Percentiles rank a stretch among this genome's conserved stretches.
phyloP scores from a whole-genome alignment of 1,139 yeast species.

The Saccharomyces hybrid region DNA sequence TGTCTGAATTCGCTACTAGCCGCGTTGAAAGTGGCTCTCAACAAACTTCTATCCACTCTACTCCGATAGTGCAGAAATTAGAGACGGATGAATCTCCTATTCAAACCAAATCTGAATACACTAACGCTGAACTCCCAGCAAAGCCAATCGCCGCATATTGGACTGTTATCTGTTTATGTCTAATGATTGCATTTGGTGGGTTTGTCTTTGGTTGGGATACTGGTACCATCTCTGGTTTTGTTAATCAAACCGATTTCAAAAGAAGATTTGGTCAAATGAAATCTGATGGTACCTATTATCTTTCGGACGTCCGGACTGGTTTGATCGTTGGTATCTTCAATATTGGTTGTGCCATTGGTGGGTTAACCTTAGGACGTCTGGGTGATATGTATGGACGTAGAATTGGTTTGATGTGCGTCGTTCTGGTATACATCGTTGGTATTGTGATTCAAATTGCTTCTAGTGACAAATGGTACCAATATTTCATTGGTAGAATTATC shows the following conservation, averaged over 20 bases:
- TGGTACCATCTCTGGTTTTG: slow-evolving; percentile 69
- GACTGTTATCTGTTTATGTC: slow-evolving; percentile 37
- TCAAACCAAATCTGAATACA: neutral
- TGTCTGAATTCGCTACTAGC: neutral
- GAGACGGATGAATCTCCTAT: neutral
- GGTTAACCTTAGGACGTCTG: slow-evolving; percentile 44
- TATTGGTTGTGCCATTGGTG: slow-evolving; percentile 61
- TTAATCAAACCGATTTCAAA: slow-evolving; percentile 57
- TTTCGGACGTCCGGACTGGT: slow-evolving; percentile 48
- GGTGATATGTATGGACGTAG: slow-evolving; percentile 56
- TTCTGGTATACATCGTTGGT: slow-evolving; percentile 52
- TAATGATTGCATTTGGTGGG: slow-evolving; percentile 57
- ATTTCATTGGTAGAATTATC: slow-evolving; percentile 50
- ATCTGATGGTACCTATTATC: slow-evolving; percentile 31
- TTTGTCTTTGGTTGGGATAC: slow-evolving; percentile 68
- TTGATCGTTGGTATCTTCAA: slow-evolving; percentile 57
- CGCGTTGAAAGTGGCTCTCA: neutral
- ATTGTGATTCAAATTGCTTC: slow-evolving; percentile 53
- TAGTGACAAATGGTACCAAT: slow-evolving; percentile 39
- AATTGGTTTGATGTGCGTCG: slow-evolving; percentile 45
- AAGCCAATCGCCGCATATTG: slow-evolving; percentile 35
- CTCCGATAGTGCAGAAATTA: neutral
- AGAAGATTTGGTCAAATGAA: slow-evolving; percentile 47
- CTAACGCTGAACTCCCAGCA: slow-evolving; percentile 27
- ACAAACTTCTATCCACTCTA: neutral